Evolutionary conservation across 306 rosid genomes (phyloP).

Genomic region (Glycyrrhiza uralensis): DNA sequence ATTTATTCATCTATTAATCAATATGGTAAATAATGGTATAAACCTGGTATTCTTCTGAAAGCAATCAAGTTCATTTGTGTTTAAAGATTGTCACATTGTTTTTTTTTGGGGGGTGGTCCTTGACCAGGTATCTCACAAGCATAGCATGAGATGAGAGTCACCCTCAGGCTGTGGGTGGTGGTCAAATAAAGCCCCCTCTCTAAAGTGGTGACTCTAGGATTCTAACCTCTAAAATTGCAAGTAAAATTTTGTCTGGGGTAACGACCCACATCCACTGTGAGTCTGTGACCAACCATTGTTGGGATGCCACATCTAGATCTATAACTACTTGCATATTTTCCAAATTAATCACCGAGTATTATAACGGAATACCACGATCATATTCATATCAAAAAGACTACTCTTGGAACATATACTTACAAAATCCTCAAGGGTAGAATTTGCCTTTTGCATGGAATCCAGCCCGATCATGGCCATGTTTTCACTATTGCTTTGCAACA

Average conservation of each 20-base stretch:
- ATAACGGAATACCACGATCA: background rate
- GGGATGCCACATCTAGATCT: background rate
- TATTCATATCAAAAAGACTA: background rate
- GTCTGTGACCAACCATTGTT: background rate
- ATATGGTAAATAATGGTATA: background rate
- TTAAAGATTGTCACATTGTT: background rate
- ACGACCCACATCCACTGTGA: background rate
- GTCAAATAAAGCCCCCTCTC: background rate
- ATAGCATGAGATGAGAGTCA: background rate
- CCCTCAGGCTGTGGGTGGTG: background rate
- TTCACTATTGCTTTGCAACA: slow-evolving; percentile 28
- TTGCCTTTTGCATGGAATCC: slow-evolving; percentile 82
- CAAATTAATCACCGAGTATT: background rate
- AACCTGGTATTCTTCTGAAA: background rate
- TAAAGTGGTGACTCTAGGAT: background rate
- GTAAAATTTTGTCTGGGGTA: background rate
- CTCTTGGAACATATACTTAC: slow-evolving; percentile 45
- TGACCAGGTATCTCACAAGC: background rate
- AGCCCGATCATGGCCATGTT: slow-evolving; percentile 54
- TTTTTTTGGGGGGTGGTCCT: background rate
- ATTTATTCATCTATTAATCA: background rate
- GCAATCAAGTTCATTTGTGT: background rate
- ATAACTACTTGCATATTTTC: slow-evolving; percentile 6
- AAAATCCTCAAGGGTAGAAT: slow-evolving; percentile 94
- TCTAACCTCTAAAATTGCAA: background rate